Conservation (phyloP, 139 green algal genomes). For the Raphidocelis subcapitata region DNA sequence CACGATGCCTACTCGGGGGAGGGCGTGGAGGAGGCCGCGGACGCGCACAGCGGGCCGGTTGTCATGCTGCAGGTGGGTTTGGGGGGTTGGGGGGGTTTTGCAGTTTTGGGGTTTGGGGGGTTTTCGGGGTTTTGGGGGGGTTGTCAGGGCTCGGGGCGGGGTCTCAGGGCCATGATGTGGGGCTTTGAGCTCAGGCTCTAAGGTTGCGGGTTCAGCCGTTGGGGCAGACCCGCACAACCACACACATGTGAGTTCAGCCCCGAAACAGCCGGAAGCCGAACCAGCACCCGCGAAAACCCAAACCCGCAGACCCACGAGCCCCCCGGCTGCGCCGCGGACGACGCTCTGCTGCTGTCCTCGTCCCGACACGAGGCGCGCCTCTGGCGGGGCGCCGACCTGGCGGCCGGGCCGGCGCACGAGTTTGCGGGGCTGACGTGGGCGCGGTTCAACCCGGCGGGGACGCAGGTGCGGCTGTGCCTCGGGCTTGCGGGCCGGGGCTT, state of each 20-base stretch:
- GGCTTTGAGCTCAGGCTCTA: background rate
- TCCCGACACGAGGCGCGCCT: conserved; percentile 60
- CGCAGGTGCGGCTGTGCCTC: conserved; percentile 25
- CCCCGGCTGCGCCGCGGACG: background rate
- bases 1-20: conserved; percentile 41
- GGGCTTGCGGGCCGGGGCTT: too few species aligned
- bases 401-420: conserved; percentile 14
- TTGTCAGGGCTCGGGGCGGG: background rate
- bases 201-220: too few species aligned
- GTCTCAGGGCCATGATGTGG: background rate
- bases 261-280: too few species aligned
- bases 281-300: background rate
- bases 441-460: conserved; percentile 24
- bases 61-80: conserved; percentile 35
- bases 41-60: conserved; percentile 40
- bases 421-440: conserved; percentile 33
- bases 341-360: conserved; percentile 51
- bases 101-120: background rate
- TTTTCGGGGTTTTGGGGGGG: background rate
- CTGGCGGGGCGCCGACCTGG: conserved; percentile 51
- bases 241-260: background rate
- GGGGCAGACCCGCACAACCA: background rate
- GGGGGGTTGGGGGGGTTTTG: background rate
- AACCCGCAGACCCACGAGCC: conserved; percentile 5
- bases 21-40: conserved; percentile 30